Base-by-base conservation (phyloP, 2,329 filamentous ascomycete species). In the Talaromyces verruculosus region DNA sequence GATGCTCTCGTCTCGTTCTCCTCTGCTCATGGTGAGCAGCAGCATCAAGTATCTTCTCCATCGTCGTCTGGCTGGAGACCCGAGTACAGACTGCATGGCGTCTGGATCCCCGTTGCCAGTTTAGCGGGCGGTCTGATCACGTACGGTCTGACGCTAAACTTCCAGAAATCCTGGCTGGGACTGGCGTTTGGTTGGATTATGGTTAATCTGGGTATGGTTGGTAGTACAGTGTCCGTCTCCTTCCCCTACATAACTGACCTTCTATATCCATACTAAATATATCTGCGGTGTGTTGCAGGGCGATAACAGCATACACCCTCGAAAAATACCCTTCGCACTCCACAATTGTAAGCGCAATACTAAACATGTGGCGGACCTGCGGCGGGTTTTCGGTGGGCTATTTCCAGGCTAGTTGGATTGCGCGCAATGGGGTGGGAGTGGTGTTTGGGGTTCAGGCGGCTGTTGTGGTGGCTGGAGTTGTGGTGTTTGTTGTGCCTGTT, bases 331-430 rank as follows among this genome's bases (percentile, higher is more conserved):
- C 76, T 4, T 66, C 70, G 2, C 72, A 77, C 49, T 68, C 77
- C 1, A 76, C 77, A 1, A 68, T 71, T 5, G 76, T 78, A 39
- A 74, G 72, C 0, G 75, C 75, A 2, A 78, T 78, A 30, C 69
- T 79, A 60, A 79, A 79, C 64, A 75, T 77, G 69, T 78, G 77
- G 76, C 74, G 77, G 6, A 78, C 76, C 3, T 74, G 74, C 11
- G 76, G 77, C n/a, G 77, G 77, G 1, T 78, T 78, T 41, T 71
- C 74, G 0, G 76, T 79, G 22, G 75, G 70, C 15, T 79, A 78
- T 64, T 78, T 77, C 67, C 76, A 78, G 67, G 72, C 75, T n/a
- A 65, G 71, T 1, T 78, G 76, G 76, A 76, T 78, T 17, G 61
- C 67, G 19, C 71, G 69, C 5, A 72, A 77, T 63, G 75, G 76